Evolutionary conservation across 768 basidiomycete species (phyloP).

Genomic region (Psilocybe sp.): DNA sequence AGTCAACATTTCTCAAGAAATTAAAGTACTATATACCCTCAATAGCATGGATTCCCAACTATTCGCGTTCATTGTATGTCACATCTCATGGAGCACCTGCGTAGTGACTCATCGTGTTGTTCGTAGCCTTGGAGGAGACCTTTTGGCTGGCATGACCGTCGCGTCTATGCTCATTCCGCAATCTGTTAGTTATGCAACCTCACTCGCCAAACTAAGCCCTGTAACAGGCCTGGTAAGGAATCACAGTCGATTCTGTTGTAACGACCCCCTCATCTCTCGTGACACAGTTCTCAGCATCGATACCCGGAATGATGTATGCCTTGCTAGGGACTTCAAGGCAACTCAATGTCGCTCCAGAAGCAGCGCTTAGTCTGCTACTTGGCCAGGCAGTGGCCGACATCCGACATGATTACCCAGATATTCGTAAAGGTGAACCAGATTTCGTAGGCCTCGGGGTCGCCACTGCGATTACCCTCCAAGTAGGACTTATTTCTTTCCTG

Average conservation of each 20-base stretch:
- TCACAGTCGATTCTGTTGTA: not conserved
- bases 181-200: conserved; percentile 89
- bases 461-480: conserved; percentile 84
- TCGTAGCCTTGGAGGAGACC: conserved; percentile 46
- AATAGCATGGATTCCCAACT: conserved; percentile 76
- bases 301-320: conserved; percentile 87
- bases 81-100: conserved; percentile 1
- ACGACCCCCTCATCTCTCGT: not conserved
- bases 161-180: conserved; percentile 83
- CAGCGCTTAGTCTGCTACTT: conserved; percentile 80
- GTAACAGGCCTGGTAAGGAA: conserved; percentile 75
- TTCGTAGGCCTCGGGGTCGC: conserved; percentile 64
- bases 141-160: conserved; percentile 85
- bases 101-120: not conserved
- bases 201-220: conserved; percentile 82
- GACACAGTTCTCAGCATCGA: conserved; percentile 72
- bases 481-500: conserved; percentile 80
- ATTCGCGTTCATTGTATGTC: conserved; percentile 64
- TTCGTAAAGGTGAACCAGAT: conserved; percentile 40
- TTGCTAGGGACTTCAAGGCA: conserved; percentile 85
- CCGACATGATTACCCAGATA: conserved; percentile 45
- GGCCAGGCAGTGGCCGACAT: conserved; percentile 82
- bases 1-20: conserved; percentile 40
- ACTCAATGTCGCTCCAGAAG: conserved; percentile 85
- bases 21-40: conserved; percentile 78